Conservation (phyloP, 331 rosid species). For the Rosa hybrid region DNA sequence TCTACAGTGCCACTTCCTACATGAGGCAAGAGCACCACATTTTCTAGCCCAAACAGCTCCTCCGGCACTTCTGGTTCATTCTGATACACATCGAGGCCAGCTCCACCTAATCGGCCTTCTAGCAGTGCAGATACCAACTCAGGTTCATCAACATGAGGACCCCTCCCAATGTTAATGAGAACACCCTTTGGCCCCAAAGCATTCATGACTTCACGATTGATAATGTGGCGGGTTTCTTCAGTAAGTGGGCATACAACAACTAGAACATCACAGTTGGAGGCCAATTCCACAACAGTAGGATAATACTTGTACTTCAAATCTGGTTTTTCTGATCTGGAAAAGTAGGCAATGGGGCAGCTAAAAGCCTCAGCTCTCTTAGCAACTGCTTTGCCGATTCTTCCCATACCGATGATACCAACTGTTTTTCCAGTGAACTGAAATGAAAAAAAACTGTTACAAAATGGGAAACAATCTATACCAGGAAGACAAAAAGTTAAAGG, state of each 20-base stretch:
- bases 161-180: slow-evolving; percentile 81
- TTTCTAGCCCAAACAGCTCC: slow-evolving; percentile 66
- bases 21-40: slow-evolving; percentile 82
- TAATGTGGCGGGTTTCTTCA: slow-evolving; percentile 56
- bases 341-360: slow-evolving; percentile 61
- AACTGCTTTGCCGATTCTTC: slow-evolving; percentile 79
- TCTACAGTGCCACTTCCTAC: slow-evolving; percentile 70
- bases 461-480: not conserved
- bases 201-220: slow-evolving; percentile 68
- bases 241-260: slow-evolving; percentile 82
- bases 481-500: not conserved
- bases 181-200: slow-evolving; percentile 79
- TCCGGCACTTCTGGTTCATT: slow-evolving; percentile 81
- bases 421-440: slow-evolving; percentile 83
- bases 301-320: slow-evolving; percentile 63
- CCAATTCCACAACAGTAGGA: slow-evolving; percentile 72
- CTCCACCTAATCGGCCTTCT: slow-evolving; percentile 90
- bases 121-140: slow-evolving; percentile 77
- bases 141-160: slow-evolving; percentile 77
- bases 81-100: slow-evolving; percentile 84
- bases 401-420: slow-evolving; percentile 81
- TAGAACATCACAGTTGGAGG: slow-evolving; percentile 67
- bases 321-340: slow-evolving; percentile 62
- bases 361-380: slow-evolving; percentile 92
- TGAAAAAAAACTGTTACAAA: not conserved